Evolutionary conservation across 345 rosid genomes (phyloP).

Genomic region (Pelargonium nanum): DNA sequence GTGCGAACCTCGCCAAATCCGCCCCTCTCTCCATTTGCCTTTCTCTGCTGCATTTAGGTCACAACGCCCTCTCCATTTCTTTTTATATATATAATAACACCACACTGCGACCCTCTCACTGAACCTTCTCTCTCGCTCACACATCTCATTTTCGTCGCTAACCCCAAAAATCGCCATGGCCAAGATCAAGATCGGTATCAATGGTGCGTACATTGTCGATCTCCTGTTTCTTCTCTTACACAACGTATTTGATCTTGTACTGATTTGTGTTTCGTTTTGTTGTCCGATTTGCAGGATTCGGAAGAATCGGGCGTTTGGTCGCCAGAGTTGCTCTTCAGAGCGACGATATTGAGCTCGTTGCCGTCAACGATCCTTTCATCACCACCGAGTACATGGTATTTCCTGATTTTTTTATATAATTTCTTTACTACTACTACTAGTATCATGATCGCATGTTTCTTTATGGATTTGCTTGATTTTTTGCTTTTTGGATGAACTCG

Average conservation of each 20-base stretch:
- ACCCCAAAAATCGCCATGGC: slow-evolving; percentile 18
- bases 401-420: not conserved
- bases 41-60: not conserved
- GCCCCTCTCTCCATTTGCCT: not conserved
- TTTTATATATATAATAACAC: not conserved
- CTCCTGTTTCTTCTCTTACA: not conserved
- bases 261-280: not conserved
- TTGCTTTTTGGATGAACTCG: not conserved
- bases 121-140: not conserved
- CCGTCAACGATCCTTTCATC: slow-evolving; percentile 69
- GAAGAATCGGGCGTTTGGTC: slow-evolving; percentile 68
- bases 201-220: slow-evolving; percentile 16
- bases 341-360: slow-evolving; percentile 63
- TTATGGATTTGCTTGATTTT: not conserved
- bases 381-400: slow-evolving; percentile 62
- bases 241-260: not conserved
- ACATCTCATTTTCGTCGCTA: not conserved
- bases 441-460: not conserved
- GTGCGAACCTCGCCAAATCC: slow-evolving; percentile 7
- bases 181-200: slow-evolving; percentile 66
- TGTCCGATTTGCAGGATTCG: slow-evolving; percentile 35
- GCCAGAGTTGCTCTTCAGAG: slow-evolving; percentile 63
- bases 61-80: not conserved
- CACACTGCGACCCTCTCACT: not conserved
- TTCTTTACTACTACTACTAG: not conserved